These are phyloP conservation scores for Spirogloea muscicola DNA, from an alignment of 139 green algal species.

Conservation along the genomic window DNA sequence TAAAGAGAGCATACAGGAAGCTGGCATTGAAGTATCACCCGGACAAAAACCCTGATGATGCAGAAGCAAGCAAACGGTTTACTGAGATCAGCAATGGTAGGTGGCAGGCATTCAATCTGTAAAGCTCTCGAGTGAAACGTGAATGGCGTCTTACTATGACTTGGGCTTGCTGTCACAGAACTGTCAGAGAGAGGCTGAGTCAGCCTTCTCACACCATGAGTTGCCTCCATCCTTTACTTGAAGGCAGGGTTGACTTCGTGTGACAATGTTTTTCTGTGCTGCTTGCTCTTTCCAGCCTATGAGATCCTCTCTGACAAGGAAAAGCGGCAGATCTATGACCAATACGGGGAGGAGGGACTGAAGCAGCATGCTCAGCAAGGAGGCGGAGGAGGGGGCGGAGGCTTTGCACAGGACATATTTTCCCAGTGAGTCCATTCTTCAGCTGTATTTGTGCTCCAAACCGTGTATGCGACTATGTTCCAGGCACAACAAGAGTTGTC, in stretches of 20 bases:
- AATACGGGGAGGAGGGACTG: conserved; percentile 93
- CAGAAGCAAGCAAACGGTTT: conserved; percentile 85
- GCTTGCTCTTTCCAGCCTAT: conserved; percentile 89
- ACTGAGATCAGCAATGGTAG: conserved; percentile 88
- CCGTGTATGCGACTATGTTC: not conserved
- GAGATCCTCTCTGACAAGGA: conserved; percentile 86
- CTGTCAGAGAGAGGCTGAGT: too few species aligned
- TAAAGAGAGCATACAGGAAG: conserved; percentile 95
- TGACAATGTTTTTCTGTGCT: conserved; percentile 24
- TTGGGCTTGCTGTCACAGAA: too few species aligned
- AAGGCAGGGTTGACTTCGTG: not conserved
- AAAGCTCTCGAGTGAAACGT: too few species aligned
- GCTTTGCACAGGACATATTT: conserved; percentile 76
- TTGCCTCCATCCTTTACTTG: not conserved
- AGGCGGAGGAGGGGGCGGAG: conserved; percentile 55
- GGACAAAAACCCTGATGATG: conserved; percentile 83
- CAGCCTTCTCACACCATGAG: not conserved
- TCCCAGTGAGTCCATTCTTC: conserved; percentile 59
- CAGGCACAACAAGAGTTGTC: not conserved
- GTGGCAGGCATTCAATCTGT: too few species aligned
- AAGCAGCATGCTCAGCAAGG: conserved; percentile 72
- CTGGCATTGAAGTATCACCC: conserved; percentile 95
- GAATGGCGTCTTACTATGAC: too few species aligned
- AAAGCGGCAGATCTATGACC: conserved; percentile 94
- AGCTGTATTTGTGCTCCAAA: conserved; percentile 13